phyloP scores from a whole-genome alignment of 306 rosid genomes.

The Vigna reflexopilosa region DNA sequence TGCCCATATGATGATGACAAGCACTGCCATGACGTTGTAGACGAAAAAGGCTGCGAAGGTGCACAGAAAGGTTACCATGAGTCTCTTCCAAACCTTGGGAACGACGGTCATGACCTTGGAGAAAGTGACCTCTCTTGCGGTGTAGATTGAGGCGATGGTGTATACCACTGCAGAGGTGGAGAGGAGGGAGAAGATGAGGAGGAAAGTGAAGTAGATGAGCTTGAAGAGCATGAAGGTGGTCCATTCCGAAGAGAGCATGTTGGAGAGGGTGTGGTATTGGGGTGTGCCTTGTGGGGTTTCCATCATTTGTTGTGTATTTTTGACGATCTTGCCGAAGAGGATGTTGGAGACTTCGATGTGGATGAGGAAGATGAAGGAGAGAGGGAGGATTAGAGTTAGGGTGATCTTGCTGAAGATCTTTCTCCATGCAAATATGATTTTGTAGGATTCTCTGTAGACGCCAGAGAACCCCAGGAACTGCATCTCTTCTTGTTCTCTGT shows the following conservation, averaged over 20 bases:
- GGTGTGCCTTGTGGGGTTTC: constrained; percentile 36
- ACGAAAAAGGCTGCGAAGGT: constrained; percentile 47
- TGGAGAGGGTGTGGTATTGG: constrained; percentile 43
- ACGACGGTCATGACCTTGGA: constrained; percentile 61
- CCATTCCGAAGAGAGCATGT: constrained; percentile 54
- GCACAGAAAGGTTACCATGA: constrained; percentile 66
- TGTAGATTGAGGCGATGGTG: constrained; percentile 73
- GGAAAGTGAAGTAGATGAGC: constrained; percentile 42
- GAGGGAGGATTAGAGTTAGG: constrained; percentile 68
- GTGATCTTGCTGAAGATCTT: constrained; percentile 69
- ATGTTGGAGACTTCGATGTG: constrained; percentile 61
- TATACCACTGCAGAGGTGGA: constrained; percentile 77
- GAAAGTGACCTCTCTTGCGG: constrained; percentile 54
- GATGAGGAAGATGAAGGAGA: constrained; percentile 61
- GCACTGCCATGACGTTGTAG: constrained; percentile 40
- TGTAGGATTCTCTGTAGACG: constrained; percentile 64
- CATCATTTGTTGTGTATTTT: constrained; percentile 29
- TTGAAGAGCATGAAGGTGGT: constrained; percentile 51
- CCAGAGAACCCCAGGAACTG: constrained; percentile 62
- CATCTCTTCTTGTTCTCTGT: constrained; percentile 74
- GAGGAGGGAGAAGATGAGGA: constrained; percentile 40
- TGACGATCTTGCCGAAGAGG: constrained; percentile 44
- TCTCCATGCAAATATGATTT: constrained; percentile 54
- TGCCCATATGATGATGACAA: neutral
- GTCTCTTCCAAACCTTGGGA: constrained; percentile 75